A percentile compares a stretch with the other conserved stretches of the same genome.
Evolutionary conservation across 805 yeast species (phyloP).

Genomic region (Candida xiaguanensis): DNA sequence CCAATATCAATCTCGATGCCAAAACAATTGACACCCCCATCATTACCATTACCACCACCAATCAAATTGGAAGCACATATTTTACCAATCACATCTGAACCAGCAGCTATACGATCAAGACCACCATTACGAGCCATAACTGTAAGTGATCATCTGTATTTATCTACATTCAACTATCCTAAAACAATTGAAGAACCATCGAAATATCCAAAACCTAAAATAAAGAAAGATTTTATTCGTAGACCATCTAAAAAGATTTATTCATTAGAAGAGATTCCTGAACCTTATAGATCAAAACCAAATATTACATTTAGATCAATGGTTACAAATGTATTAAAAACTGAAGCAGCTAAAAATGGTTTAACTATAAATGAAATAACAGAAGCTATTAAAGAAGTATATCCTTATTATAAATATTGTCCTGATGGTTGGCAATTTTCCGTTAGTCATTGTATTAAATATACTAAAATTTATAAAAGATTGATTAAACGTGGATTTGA

Average conservation of each 20-base stretch:
- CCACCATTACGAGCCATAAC: conserved; percentile 29
- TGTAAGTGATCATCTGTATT: conserved; percentile 13
- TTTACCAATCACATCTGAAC: conserved; percentile 21
- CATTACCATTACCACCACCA: conserved; percentile 29
- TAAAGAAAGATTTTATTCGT: conserved; percentile 34
- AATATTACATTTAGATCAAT: conserved; percentile 74
- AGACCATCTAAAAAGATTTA: conserved; percentile 61
- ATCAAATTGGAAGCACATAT: conserved; percentile 35
- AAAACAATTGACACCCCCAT: neutral
- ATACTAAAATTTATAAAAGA: conserved; percentile 70
- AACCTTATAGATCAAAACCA: conserved; percentile 82
- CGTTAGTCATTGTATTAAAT: conserved; percentile 82
- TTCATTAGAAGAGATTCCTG: conserved; percentile 82
- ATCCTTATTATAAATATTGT: conserved; percentile 89
- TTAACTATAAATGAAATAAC: conserved; percentile 68
- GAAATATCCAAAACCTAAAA: conserved; percentile 31
- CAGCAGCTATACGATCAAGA: conserved; percentile 16
- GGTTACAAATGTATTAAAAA: conserved; percentile 73
- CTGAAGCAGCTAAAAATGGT: conserved; percentile 64
- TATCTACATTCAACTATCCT: conserved; percentile 29
- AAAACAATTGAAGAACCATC: conserved; percentile 29
- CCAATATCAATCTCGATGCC: too few relatives aligned
- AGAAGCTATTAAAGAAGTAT: conserved; percentile 78
- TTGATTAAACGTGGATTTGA: conserved; percentile 59
- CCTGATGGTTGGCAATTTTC: conserved; percentile 98